Percentiles rank a stretch among this genome's conserved stretches.
phyloP scores from a whole-genome alignment of 768 basidiomycete genomes.

The Lentinula sp. region DNA sequence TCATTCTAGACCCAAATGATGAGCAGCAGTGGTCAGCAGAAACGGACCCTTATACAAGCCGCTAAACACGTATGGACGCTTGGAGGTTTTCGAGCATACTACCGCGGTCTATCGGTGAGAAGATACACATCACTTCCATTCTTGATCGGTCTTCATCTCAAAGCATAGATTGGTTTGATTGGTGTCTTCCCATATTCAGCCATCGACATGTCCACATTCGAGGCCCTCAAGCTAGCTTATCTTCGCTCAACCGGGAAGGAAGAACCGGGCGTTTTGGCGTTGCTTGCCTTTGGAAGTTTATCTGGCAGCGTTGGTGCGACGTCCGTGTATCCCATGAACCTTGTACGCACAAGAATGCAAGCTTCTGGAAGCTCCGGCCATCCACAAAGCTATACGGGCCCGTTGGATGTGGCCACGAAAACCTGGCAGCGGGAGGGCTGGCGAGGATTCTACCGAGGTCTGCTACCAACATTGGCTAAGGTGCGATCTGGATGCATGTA shows the following conservation, averaged over 20 bases:
- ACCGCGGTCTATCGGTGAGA: slow-evolving; percentile 83
- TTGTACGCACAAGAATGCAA: slow-evolving; percentile 91
- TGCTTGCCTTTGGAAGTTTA: slow-evolving; percentile 87
- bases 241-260: slow-evolving; percentile 79
- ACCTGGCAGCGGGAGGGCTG: slow-evolving; percentile 86
- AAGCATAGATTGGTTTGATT: slow-evolving; percentile 75
- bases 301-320: slow-evolving; percentile 93
- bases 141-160: neutral
- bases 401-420: slow-evolving; percentile 73
- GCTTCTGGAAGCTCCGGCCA: slow-evolving; percentile 96
- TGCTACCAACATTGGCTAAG: slow-evolving; percentile 92
- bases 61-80: slow-evolving; percentile 69
- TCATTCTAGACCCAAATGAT: slow-evolving; percentile 83
- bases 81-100: slow-evolving; percentile 80
- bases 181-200: slow-evolving; percentile 97
- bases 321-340: slow-evolving; percentile 87
- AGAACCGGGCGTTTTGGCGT: slow-evolving; percentile 83
- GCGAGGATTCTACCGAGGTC: slow-evolving; percentile 90
- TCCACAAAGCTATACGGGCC: slow-evolving; percentile 85
- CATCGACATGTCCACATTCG: slow-evolving; percentile 97
- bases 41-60: slow-evolving; percentile 54
- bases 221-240: slow-evolving; percentile 91
- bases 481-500: slow-evolving; percentile 25
- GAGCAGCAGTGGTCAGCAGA: slow-evolving; percentile 67
- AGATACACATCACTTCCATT: neutral